Conservation (phyloP, 352 stramenopile genomes). For the Poterioochromonas sp. region DNA sequence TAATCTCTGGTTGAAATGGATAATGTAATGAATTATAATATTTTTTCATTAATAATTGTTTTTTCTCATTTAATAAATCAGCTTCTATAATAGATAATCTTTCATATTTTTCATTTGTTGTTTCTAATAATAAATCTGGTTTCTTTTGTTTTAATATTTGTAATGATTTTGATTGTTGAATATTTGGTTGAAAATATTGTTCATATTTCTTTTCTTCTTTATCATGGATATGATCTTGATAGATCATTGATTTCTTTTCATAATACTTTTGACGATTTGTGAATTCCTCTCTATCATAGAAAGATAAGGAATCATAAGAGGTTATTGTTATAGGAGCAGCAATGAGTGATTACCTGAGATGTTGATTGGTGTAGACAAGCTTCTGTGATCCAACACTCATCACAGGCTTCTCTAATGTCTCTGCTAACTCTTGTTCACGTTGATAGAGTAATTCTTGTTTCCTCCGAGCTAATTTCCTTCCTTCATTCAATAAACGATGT, state of each 20-base stretch:
- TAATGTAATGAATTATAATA: neutral
- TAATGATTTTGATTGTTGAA: neutral
- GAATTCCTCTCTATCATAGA: neutral
- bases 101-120: neutral
- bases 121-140: conserved; percentile 21
- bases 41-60: neutral
- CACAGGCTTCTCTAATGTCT: neutral
- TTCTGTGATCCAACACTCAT: neutral
- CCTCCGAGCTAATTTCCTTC: neutral
- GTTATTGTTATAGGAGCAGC: neutral
- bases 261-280: neutral
- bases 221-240: neutral
- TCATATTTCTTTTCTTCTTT: neutral
- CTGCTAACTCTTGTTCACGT: neutral
- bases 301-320: neutral
- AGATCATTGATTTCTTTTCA: neutral
- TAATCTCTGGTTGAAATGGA: neutral
- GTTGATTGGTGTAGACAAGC: neutral
- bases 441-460: neutral
- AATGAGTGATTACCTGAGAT: neutral
- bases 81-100: neutral
- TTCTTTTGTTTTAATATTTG: neutral
- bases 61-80: neutral
- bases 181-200: neutral
- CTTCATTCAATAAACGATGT: neutral